phyloP scores from a whole-genome alignment of 768 basidiomycete species.

The Boletus coccyginus region DNA sequence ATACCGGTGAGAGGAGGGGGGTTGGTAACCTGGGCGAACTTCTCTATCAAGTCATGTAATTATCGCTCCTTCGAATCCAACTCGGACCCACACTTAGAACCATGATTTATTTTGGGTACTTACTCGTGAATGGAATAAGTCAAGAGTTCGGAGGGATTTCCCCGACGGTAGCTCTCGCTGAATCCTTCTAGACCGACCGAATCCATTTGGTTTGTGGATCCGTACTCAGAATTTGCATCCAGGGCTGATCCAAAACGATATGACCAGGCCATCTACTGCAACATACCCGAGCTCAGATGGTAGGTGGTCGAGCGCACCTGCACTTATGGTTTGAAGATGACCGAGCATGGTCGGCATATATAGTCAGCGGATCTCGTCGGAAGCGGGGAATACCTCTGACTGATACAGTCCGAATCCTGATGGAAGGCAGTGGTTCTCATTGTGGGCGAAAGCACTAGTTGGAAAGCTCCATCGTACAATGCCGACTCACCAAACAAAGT shows the following conservation, averaged over 20 bases:
- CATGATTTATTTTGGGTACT: neutral
- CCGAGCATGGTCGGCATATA: neutral
- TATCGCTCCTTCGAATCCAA: constrained; percentile 14
- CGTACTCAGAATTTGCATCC: neutral
- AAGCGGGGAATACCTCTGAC: neutral
- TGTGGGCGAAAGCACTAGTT: neutral
- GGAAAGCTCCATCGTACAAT: constrained; percentile 1
- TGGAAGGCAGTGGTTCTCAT: neutral
- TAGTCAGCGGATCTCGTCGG: neutral
- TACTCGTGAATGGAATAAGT: neutral
- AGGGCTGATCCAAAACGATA: neutral
- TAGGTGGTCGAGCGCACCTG: neutral
- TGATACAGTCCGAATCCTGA: constrained; percentile 4
- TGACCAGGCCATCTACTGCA: neutral
- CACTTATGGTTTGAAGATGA: neutral
- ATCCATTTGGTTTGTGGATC: constrained; percentile 1
- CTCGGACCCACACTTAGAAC: constrained; percentile 4
- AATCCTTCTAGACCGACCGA: neutral
- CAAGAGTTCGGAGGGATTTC: neutral
- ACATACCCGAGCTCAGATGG: neutral
- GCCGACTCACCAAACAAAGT: neutral
- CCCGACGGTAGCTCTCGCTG: neutral
- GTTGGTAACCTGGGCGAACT: constrained; percentile 6
- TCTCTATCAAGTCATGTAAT: constrained; percentile 21
- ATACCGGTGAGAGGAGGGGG: constrained; percentile 57